Base-by-base conservation (phyloP, 208 protist genomes). In the Leishmania turanica region DNA sequence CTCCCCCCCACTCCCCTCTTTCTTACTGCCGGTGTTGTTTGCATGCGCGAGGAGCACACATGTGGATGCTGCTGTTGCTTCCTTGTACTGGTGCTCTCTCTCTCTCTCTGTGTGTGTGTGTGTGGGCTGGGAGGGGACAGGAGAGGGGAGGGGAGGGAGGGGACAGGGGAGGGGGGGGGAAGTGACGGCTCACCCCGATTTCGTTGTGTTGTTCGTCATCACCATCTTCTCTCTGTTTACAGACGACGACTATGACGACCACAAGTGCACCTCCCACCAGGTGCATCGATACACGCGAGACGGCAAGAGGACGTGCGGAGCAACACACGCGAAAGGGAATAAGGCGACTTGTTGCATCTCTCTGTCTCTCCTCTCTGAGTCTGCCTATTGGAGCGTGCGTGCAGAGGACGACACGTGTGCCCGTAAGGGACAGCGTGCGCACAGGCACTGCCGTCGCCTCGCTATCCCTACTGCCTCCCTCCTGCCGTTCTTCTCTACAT, bases 161-260 rank as follows among this genome's bases (percentile, higher is more conserved):
- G 34, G n/a, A n/a, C n/a, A n/a, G 0, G 34, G 34, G 34, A 34
- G 34, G 15, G 2, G 62, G 19, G 8, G 62, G 15, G 62, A 21
- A 40, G 62, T 31, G 62, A 40, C 7, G 62, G 8, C 17, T 40
- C 62, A 2, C 62, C 8, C 34, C 54, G 19, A 56, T 84, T 37
- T 75, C 62, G 34, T 87, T 75, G 15, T 66, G 37, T 58, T 78
- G 47, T 76, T 77, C 62, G 56, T 17, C 31, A 58, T 53, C 37
- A 71, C 45, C 53, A 31, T 64, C 34, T 56, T 68, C 54, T 77
- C 51, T 75, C 45, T 58, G 70, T 34, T 75, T 58, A 56, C 73
- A 40, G 58, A 77, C 45, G 24, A 71, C 5, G 17, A n/a, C 64
- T 13, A 27, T 17, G 21, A 71, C 40, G 9, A 49, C 2, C 5